phyloP scores from a whole-genome alignment of 2,329 filamentous ascomycete genomes.

The Paecilomyces dactylethromorphus region DNA sequence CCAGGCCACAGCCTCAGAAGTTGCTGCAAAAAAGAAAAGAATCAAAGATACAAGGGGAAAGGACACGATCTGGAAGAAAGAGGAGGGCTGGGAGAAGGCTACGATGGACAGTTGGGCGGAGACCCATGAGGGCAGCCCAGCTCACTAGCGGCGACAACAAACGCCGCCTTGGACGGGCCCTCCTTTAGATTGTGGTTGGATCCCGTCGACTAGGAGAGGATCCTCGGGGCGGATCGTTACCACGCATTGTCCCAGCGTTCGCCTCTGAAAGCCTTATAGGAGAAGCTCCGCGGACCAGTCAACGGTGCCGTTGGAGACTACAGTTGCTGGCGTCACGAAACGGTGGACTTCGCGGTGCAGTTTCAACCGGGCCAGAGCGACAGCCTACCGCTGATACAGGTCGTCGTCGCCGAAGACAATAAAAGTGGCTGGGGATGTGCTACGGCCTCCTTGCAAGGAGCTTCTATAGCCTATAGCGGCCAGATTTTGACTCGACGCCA shows the following conservation, averaged over 20 bases:
- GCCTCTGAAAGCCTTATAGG: background rate
- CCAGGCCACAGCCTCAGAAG: background rate
- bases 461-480: background rate
- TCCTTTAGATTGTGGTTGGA: background rate
- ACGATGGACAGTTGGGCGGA: conserved; percentile 8
- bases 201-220: background rate
- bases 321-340: background rate
- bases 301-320: conserved; percentile 7
- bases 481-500: background rate
- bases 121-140: conserved; percentile 16
- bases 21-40: background rate
- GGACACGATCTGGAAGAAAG: conserved; percentile 4
- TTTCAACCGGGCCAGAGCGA: background rate
- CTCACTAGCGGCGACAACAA: conserved; percentile 12
- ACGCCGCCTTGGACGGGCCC: background rate
- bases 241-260: background rate
- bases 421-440: background rate
- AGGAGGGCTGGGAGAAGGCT: conserved; percentile 4
- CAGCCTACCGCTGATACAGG: background rate
- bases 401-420: background rate
- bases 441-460: background rate
- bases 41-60: background rate
- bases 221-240: conserved; percentile 1
- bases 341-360: background rate
- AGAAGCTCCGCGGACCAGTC: background rate